Evolutionary conservation across 2,329 filamentous ascomycete species (phyloP).

Genomic region (Trichophyton rubrum): DNA sequence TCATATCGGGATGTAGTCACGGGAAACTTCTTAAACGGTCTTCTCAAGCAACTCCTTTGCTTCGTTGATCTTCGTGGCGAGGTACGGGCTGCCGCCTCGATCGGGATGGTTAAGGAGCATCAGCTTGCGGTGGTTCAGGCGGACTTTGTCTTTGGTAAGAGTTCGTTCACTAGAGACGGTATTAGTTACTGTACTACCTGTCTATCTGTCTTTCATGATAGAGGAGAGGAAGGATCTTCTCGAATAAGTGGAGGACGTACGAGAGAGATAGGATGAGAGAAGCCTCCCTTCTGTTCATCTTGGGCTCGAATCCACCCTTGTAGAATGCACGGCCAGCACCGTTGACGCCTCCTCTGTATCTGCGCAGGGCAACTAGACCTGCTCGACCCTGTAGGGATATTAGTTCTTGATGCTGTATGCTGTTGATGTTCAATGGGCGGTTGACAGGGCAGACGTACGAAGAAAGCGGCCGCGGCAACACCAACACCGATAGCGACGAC

Average conservation of each 20-base stretch:
- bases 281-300: slow-evolving; percentile 88
- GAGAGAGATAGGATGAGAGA: slow-evolving; percentile 79
- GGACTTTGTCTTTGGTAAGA: slow-evolving; percentile 81
- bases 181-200: not conserved
- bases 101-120: slow-evolving; percentile 98
- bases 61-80: slow-evolving; percentile 97
- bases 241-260: slow-evolving; percentile 41
- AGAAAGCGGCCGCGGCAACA: slow-evolving; percentile 53
- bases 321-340: slow-evolving; percentile 85
- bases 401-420: slow-evolving; percentile 4
- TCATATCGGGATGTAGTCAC: not conserved
- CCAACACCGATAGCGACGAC: slow-evolving; percentile 34
- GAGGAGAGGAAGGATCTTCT: not conserved
- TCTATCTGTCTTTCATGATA: not conserved
- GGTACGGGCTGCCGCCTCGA: slow-evolving; percentile 87
- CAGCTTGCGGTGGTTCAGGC: slow-evolving; percentile 85
- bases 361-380: slow-evolving; percentile 75
- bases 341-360: slow-evolving; percentile 56
- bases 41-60: slow-evolving; percentile 95
- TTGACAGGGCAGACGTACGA: slow-evolving; percentile 46
- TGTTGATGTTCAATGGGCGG: not conserved
- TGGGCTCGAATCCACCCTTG: slow-evolving; percentile 94
- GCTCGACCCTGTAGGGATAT: slow-evolving; percentile 60
- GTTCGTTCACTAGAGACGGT: slow-evolving; percentile 56
- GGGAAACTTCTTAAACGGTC: slow-evolving; percentile 9